A percentile compares a stretch with the other conserved stretches of the same genome.
Evolutionary conservation across 805 yeast species (phyloP).

Genomic region (Trichomonascus vanleenenianus): DNA sequence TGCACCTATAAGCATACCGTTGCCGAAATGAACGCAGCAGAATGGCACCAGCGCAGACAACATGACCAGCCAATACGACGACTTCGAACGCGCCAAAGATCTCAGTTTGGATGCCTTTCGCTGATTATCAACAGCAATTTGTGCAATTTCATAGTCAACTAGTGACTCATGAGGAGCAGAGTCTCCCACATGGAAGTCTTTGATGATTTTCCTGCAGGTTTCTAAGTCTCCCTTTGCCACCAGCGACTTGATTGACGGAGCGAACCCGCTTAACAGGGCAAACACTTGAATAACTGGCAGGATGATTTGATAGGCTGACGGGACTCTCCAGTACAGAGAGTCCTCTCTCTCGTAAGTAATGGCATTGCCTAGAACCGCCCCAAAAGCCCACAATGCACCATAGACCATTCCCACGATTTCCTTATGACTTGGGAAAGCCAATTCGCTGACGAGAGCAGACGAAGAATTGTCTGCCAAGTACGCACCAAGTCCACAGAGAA

Average conservation of each 20-base stretch:
- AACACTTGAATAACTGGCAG: neutral
- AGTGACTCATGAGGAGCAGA: neutral
- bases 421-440: neutral
- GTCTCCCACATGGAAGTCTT: neutral
- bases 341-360: neutral
- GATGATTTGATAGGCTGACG: neutral
- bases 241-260: neutral
- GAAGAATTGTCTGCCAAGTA: neutral
- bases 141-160: neutral
- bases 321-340: neutral
- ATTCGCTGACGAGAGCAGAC: neutral
- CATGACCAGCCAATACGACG: neutral
- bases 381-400: neutral
- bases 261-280: neutral
- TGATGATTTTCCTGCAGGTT: neutral
- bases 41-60: neutral
- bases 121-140: neutral
- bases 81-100: neutral
- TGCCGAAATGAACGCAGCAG: slow-evolving; percentile 1
- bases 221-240: neutral
- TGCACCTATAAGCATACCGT: neutral
- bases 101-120: neutral
- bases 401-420: neutral
- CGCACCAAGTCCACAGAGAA: neutral
- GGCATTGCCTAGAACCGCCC: neutral